Percentiles rank a stretch among this genome's conserved stretches.
phyloP scores from a whole-genome alignment of 208 protist genomes.

The Herpetomonas samuelpessoai region DNA sequence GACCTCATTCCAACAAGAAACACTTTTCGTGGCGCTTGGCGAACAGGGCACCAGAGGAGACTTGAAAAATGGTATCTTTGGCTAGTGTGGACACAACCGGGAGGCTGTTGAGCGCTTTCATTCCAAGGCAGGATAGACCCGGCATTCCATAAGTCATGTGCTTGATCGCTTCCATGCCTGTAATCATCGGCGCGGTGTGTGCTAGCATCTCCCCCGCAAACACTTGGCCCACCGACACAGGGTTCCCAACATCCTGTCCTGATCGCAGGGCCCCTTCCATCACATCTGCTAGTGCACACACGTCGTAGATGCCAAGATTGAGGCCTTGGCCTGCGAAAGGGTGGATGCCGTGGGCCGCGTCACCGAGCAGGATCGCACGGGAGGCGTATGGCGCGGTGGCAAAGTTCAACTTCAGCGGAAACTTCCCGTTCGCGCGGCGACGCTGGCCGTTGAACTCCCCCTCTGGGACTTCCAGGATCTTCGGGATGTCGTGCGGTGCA shows the following conservation, averaged over 20 bases:
- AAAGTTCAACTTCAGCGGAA: conserved; percentile 72
- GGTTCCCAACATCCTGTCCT: conserved; percentile 81
- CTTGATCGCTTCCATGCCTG: conserved; percentile 77
- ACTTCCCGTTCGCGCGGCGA: conserved; percentile 57
- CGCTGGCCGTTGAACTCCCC: conserved; percentile 31
- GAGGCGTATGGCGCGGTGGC: conserved; percentile 54
- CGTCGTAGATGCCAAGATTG: conserved; percentile 91
- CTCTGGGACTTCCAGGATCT: conserved; percentile 69
- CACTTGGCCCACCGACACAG: conserved; percentile 60
- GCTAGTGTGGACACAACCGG: conserved; percentile 68
- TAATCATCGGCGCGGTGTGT: conserved; percentile 75
- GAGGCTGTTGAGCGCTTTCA: conserved; percentile 62
- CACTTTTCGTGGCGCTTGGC: conserved; percentile 52
- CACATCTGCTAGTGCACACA: conserved; percentile 62
- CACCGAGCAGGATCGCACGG: conserved; percentile 69
- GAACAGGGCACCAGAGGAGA: conserved; percentile 73
- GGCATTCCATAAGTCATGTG: conserved; percentile 43
- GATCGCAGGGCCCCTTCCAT: conserved; percentile 56
- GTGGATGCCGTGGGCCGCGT: conserved; percentile 91
- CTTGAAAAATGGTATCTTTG: conserved; percentile 75
- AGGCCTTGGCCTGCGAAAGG: conserved; percentile 92
- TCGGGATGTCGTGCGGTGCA: conserved; percentile 70
- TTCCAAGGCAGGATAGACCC: conserved; percentile 52
- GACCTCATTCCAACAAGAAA: conserved; percentile 41
- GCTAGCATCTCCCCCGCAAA: conserved; percentile 74